These are phyloP conservation scores for Saccharomyces mikatae DNA, from an alignment of 805 yeast genomes.

Conservation along the genomic window DNA sequence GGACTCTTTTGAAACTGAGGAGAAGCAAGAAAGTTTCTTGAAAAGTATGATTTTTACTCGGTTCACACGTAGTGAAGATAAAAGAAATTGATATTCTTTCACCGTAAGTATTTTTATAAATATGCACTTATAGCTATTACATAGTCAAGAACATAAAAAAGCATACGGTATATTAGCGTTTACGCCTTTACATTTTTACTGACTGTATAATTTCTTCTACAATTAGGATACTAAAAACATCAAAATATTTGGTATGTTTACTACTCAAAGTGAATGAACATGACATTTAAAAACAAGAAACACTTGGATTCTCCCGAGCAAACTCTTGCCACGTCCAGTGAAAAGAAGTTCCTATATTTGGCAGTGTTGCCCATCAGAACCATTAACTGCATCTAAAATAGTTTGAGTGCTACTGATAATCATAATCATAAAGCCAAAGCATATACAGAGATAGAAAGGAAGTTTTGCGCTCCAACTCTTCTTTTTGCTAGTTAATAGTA, in stretches of 20 bases:
- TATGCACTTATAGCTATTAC: background rate
- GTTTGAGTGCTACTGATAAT: conserved; percentile 73
- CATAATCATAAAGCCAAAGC: conserved; percentile 74
- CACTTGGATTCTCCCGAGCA: background rate
- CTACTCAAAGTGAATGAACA: background rate
- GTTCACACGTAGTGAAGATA: background rate
- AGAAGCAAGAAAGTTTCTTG: background rate
- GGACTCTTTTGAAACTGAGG: background rate
- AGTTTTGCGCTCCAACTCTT: conserved; percentile 37
- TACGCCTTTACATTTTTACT: background rate
- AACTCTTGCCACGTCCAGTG: background rate
- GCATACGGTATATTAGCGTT: background rate
- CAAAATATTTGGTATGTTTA: background rate
- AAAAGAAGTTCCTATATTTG: conserved; percentile 14
- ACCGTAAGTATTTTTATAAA: background rate
- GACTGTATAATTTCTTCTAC: background rate
- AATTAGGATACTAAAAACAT: background rate
- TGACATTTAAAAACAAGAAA: background rate
- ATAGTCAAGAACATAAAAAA: background rate
- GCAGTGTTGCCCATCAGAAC: conserved; percentile 44
- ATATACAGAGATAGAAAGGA: conserved; percentile 53
- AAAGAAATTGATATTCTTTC: background rate
- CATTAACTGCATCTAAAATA: conserved; percentile 38
- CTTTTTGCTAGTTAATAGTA: conserved; percentile 48
- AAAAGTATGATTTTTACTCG: background rate